Evolutionary conservation across 1,284 basidiomycete genomes (phyloP).

Genomic region (Mrakiaceae sp.): DNA sequence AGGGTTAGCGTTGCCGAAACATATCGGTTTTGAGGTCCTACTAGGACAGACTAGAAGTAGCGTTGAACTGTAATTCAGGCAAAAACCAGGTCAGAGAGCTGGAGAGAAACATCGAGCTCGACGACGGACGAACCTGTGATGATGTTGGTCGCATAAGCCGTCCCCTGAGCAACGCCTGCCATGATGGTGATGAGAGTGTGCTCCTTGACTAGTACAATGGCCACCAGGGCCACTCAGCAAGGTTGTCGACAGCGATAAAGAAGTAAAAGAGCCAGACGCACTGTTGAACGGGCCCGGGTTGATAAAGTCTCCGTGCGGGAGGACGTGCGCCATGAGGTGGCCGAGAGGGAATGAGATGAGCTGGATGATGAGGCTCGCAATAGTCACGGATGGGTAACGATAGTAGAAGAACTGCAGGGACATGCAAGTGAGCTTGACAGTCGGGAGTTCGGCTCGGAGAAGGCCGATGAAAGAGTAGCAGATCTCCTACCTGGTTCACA

Average conservation of each 20-base stretch:
- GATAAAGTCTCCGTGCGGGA: conserved; percentile 7
- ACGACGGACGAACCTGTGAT: not conserved
- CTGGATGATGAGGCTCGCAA: conserved; percentile 11
- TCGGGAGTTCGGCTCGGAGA: not conserved
- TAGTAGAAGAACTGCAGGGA: conserved; percentile 12
- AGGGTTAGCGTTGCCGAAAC: too few relatives aligned
- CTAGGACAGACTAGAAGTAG: conserved; percentile 4
- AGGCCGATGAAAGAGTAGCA: not conserved
- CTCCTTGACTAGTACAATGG: not conserved
- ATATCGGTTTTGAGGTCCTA: too few relatives aligned
- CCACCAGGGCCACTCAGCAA: not conserved
- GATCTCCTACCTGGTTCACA: conserved; percentile 10
- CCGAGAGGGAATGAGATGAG: conserved; percentile 13
- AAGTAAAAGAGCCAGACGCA: not conserved
- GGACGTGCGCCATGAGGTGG: not conserved
- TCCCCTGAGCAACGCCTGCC: conserved; percentile 5
- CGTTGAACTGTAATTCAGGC: conserved; percentile 4
- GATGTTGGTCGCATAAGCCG: conserved; percentile 9
- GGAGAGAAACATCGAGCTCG: not conserved
- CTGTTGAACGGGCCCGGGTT: conserved; percentile 17
- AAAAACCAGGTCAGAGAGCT: not conserved
- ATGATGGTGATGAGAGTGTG: conserved; percentile 14
- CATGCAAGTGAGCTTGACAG: not conserved
- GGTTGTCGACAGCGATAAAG: not conserved
- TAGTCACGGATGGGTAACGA: conserved; percentile 11